Base-by-base conservation (phyloP, 2,329 filamentous ascomycete genomes). In the Aspergillus phoenicis region DNA sequence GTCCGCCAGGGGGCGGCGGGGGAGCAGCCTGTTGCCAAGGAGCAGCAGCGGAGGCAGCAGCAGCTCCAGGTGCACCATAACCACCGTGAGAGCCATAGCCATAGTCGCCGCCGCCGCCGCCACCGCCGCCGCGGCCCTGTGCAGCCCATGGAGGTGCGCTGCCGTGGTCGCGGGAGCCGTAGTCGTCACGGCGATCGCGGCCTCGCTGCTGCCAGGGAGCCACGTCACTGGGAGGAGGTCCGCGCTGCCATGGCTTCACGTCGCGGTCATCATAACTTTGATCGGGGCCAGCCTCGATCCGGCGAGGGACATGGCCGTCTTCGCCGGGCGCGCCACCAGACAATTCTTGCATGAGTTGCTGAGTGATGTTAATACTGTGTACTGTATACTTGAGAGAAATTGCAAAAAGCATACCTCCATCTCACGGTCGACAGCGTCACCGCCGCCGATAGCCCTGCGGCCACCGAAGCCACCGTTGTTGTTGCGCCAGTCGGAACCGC, bases 331-430 rank as follows among this genome's bases (percentile, higher is more conserved):
- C 85, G 63, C 89, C 90, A 65, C 92, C 91, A 64, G 90, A 92
- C 69, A 98, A 87, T 83, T 98, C 95, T 86, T 96, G 90, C 93
- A 99, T 97, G 73, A 99, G 91, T 88, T 94, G 90, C 91, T 92
- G 68, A 8, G 58, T 45, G 5, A 5, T 52, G 47, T 62, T 45
- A 64, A 51, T 48, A 15, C 30, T 22, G 15, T 15, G 43, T 17
- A n/a, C 24, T 10, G 43, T 3, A 36, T 6, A 36, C n/a, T 13
- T 43, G 10, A 30, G 2, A 30, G 28, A 20, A 15, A 48, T 22
- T 26, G 11, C 52, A 43, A 11, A 10, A 30, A 62, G 78, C 88
- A 77, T 84, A 93, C 92, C 86, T 98, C 93, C 80, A 97, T 95
- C 78, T 99, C 95, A 75, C 91, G 89, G 76, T 97, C 93, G 64